These are phyloP conservation scores for Colletotrichum plurivorum DNA, from an alignment of 2,329 filamentous ascomycete genomes.

Conservation along the genomic window DNA sequence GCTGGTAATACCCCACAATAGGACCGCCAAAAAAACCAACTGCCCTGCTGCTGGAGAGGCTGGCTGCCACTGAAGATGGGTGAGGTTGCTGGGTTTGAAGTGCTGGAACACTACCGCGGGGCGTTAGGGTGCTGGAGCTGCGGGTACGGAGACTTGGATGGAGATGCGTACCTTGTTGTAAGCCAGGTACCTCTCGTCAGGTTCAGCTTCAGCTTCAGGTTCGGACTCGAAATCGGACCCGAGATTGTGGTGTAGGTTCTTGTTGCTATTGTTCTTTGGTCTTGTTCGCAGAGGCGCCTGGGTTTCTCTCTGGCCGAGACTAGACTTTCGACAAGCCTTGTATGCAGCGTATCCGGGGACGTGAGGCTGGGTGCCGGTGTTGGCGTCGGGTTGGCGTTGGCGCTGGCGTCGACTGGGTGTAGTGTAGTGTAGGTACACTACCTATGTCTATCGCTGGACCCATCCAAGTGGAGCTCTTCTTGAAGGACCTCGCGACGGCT, in stretches of 20 bases:
- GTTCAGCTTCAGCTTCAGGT: too few species aligned
- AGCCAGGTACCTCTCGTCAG: too few species aligned
- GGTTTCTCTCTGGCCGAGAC: too few species aligned
- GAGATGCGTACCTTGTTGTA: too few species aligned
- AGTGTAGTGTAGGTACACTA: too few species aligned
- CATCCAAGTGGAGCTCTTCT: conserved; percentile 18
- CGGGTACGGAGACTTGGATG: too few species aligned
- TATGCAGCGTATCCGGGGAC: neutral
- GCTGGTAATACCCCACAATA: neutral
- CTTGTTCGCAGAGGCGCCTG: too few species aligned
- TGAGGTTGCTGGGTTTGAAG: neutral
- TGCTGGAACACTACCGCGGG: neutral
- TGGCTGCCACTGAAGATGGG: neutral
- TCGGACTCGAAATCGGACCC: too few species aligned
- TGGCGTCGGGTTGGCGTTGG: conserved; percentile 11
- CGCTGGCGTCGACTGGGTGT: conserved; percentile 7
- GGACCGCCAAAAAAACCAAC: neutral
- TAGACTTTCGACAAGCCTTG: neutral
- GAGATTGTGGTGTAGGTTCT: too few species aligned
- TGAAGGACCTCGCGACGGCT: conserved; percentile 11
- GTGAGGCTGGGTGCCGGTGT: conserved; percentile 3
- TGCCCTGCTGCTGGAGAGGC: neutral
- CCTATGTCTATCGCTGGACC: conserved; percentile 2
- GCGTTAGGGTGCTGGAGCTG: too few species aligned
- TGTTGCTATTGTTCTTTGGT: too few species aligned